Conservation (phyloP, 495 filamentous ascomycete genomes). For the Pyronema domesticum region DNA sequence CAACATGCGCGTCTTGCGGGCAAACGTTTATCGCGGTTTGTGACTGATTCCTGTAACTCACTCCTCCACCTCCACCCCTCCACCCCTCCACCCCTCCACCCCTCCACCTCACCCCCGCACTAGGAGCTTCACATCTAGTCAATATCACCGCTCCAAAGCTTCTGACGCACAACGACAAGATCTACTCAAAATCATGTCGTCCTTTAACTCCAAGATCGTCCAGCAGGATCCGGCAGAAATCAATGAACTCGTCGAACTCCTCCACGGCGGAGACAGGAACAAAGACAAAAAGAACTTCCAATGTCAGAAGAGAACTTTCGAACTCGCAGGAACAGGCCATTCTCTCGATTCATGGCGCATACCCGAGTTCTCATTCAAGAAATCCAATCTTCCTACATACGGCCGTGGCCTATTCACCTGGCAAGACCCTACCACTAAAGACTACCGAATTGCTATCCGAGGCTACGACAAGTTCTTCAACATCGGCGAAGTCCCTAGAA, state of each 20-base stretch:
- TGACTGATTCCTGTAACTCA: no score
- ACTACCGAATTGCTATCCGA: slow-evolving; percentile 59
- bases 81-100: no score
- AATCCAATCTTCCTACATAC: slow-evolving; percentile 62
- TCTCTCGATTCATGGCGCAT: slow-evolving; percentile 82
- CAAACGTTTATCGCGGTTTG: no score
- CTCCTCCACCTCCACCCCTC: no score
- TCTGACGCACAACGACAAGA: neutral
- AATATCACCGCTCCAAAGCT: no score
- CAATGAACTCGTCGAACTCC: slow-evolving; percentile 28
- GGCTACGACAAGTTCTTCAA: slow-evolving; percentile 99
- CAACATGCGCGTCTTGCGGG: no score
- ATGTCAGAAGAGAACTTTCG: slow-evolving; percentile 58
- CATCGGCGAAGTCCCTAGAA: slow-evolving; percentile 54
- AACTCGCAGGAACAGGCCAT: slow-evolving; percentile 40
- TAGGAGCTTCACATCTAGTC: no score
- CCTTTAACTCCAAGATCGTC: neutral
- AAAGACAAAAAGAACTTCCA: slow-evolving; percentile 37
- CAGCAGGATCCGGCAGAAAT: slow-evolving; percentile 37
- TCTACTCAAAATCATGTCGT: neutral
- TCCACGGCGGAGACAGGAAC: slow-evolving; percentile 33
- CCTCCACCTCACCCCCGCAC: no score
- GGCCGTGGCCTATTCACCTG: slow-evolving; percentile 85
- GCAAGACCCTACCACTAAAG: slow-evolving; percentile 35
- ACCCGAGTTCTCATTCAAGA: slow-evolving; percentile 90